Base-by-base conservation (phyloP, 495 filamentous ascomycete genomes). In the Bathelium albidoporum region DNA sequence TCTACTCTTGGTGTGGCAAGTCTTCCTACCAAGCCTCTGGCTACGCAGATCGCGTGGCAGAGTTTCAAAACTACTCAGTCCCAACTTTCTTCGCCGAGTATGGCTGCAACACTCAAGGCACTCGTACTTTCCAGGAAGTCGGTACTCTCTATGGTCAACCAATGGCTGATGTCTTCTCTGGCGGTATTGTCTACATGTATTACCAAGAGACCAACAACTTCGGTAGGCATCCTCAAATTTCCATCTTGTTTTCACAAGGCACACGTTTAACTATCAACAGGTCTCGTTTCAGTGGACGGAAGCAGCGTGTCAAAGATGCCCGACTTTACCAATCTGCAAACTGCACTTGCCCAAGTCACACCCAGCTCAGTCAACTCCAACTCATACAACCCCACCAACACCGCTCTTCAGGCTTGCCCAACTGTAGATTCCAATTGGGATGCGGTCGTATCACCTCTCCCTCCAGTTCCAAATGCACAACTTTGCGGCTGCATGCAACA, bases 51-150 rank as follows among this genome's bases (percentile, higher is more conserved):
- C 85, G 91, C 69, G 91, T 90, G 41, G 75, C 86, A 43, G 90
- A 95, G 76, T 97, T 96, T 77, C 73, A 77, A 58, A 87, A 87
- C 73, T 98, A 92, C 79, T 88, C 88, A 7, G 88, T 96, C 5
- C 94, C 94, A 49, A 86, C 89, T 65, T 98, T 98, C 85, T 97
- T 97, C 74, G 91, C 94, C 61, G 94, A 98, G 75, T 98, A 98
- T 74, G 94, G 94, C 39, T 98, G 94, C 82, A 97, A 96, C 78
- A 76, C 80, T 11, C 85, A 85, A 26, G 76, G 78, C 20, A 88
- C 87, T 22, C 89, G 94, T 72, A 75, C 79, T 49, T 97, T 94
- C 78, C 85, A 89, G 62, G 94, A 98, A 69, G 91, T 96, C n/a
- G 75, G 74, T 16, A 85, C 90, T 45, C 80, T 98, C 3, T 98